Evolutionary conservation across 192 early-diverging fungal species (phyloP).

Genomic region (Spizellomyces sp.): DNA sequence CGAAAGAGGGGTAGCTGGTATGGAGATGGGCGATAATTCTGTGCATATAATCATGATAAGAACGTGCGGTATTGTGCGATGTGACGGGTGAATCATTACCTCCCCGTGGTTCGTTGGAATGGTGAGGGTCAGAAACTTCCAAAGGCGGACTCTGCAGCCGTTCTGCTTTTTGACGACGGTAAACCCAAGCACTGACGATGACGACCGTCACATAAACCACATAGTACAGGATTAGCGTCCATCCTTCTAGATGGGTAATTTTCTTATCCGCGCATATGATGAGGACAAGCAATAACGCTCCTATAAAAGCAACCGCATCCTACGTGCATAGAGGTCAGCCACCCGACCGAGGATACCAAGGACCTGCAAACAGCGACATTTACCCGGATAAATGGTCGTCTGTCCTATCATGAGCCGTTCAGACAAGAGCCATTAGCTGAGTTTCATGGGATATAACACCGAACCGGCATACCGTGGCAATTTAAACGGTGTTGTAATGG

Average conservation of each 20-base stretch:
- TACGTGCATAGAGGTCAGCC: conserved; percentile 54
- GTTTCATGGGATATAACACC: background rate
- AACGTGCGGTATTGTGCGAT: no score
- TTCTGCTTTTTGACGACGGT: conserved; percentile 19
- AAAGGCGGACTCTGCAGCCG: background rate
- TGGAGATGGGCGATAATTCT: no score
- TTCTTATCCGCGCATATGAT: conserved; percentile 55
- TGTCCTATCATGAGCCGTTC: conserved; percentile 6
- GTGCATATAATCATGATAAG: no score
- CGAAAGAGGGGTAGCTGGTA: no score
- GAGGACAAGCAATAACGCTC: conserved; percentile 57
- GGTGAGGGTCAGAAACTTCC: no score
- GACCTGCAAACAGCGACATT: no score
- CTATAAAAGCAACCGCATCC: conserved; percentile 77
- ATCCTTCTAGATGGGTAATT: conserved; percentile 60
- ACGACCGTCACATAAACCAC: conserved; percentile 62
- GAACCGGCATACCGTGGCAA: conserved; percentile 27
- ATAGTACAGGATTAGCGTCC: conserved; percentile 61
- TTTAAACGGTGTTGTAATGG: conserved; percentile 76
- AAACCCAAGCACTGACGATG: conserved; percentile 55
- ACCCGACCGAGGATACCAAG: conserved; percentile 36
- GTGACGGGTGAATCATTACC: no score
- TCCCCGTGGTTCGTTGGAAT: no score
- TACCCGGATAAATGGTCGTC: conserved; percentile 29
- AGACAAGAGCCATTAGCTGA: no score